A percentile compares a stretch with the other conserved stretches of the same genome.
Conservation (phyloP, 2,329 filamentous ascomycete species). For the Lasiodiplodia gonubiensis region DNA sequence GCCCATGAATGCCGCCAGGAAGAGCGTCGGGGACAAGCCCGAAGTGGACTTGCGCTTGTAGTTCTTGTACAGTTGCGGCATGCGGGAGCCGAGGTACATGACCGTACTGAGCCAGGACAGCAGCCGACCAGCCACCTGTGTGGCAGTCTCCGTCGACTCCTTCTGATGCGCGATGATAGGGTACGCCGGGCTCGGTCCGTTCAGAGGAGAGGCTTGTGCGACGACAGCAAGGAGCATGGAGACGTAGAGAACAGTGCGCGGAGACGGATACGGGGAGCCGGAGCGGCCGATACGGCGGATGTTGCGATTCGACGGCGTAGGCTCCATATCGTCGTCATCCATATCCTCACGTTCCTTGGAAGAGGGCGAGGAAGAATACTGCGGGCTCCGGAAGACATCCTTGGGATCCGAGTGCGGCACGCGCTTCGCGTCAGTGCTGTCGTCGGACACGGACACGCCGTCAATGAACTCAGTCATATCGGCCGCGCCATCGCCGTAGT, state of each 20-base stretch:
- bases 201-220: slow-evolving; percentile 43
- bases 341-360: slow-evolving; percentile 19
- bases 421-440: slow-evolving; percentile 3
- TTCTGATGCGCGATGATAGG: slow-evolving; percentile 32
- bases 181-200: slow-evolving; percentile 36
- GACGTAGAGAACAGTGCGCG: slow-evolving; percentile 54
- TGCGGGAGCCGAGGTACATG: slow-evolving; percentile 41
- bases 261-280: slow-evolving; percentile 52
- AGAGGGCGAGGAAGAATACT: slow-evolving; percentile 25
- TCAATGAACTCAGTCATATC: slow-evolving; percentile 42
- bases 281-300: slow-evolving; percentile 44
- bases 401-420: slow-evolving; percentile 39
- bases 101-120: slow-evolving; percentile 48
- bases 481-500: slow-evolving; percentile 33
- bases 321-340: neutral
- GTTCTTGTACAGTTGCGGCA: slow-evolving; percentile 70
- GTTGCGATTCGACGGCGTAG: slow-evolving; percentile 34
- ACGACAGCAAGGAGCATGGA: slow-evolving; percentile 53
- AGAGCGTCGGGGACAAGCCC: slow-evolving; percentile 67
- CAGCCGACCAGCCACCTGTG: slow-evolving; percentile 46
- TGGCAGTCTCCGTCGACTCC: slow-evolving; percentile 33
- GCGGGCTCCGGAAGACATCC: slow-evolving; percentile 44
- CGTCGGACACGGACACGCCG: slow-evolving; percentile 31
- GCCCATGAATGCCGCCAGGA: slow-evolving; percentile 70
- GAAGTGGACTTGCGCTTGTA: slow-evolving; percentile 66